phyloP scores from a whole-genome alignment of 192 early-diverging fungal genomes.

The Dimargaris cristalligena region DNA sequence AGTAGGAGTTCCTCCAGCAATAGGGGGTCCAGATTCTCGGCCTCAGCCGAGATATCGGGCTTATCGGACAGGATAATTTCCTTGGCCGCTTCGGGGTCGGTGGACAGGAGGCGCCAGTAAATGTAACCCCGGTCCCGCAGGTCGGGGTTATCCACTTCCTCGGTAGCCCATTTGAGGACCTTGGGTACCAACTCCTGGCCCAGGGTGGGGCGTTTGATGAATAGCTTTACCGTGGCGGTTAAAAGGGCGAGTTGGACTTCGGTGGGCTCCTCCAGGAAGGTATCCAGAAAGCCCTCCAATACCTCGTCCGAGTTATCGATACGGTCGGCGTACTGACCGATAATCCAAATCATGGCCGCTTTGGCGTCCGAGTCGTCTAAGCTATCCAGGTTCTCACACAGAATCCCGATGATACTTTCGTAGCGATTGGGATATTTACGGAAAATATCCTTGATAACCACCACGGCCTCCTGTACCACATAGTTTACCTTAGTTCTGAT shows the following conservation, averaged over 20 bases:
- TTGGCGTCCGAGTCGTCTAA: slow-evolving; percentile 97
- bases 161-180: slow-evolving; percentile 86
- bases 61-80: slow-evolving; percentile 83
- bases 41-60: slow-evolving; percentile 84
- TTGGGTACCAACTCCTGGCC: slow-evolving; percentile 88
- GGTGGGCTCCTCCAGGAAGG: slow-evolving; percentile 75
- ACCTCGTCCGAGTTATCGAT: slow-evolving; percentile 93
- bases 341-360: slow-evolving; percentile 98
- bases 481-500: slow-evolving; percentile 97
- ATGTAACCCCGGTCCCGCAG: slow-evolving; percentile 94
- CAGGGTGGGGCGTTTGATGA: slow-evolving; percentile 77
- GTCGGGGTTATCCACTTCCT: slow-evolving; percentile 92
- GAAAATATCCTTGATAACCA: slow-evolving; percentile 98
- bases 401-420: slow-evolving; percentile 76
- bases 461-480: slow-evolving; percentile 94
- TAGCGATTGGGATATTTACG: slow-evolving; percentile 95
- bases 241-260: slow-evolving; percentile 85
- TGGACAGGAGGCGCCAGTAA: slow-evolving; percentile 92
- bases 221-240: slow-evolving; percentile 91
- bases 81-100: slow-evolving; percentile 82
- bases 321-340: slow-evolving; percentile 93
- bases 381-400: slow-evolving; percentile 92
- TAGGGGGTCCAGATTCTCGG: slow-evolving; percentile 72
- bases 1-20: slow-evolving; percentile 78
- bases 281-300: slow-evolving; percentile 72